Evolutionary conservation across 768 basidiomycete species (phyloP).

Genomic region (Termitomyces sp.): DNA sequence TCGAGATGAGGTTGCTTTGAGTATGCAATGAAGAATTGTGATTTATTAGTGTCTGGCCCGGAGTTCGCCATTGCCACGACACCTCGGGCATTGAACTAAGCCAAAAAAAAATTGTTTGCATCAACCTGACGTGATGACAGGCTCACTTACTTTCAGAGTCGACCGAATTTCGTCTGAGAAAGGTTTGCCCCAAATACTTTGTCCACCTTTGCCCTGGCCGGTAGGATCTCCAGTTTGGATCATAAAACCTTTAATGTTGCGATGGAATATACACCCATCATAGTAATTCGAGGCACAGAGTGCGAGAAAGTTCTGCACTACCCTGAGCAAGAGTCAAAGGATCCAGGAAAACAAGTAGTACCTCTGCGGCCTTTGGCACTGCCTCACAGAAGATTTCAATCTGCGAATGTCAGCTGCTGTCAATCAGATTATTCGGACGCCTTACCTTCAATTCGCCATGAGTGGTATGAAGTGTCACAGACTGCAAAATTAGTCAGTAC

Average conservation of each 20-base stretch:
- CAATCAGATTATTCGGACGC: not conserved
- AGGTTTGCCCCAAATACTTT: conserved; percentile 92
- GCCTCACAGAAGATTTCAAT: conserved; percentile 98
- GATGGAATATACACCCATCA: conserved; percentile 81
- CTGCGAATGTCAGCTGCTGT: conserved; percentile 32
- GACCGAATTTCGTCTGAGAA: conserved; percentile 91
- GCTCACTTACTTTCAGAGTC: conserved; percentile 73
- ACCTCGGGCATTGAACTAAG: conserved; percentile 90
- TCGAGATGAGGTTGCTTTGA: conserved; percentile 92
- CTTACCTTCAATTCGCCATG: conserved; percentile 90
- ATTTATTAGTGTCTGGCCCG: conserved; percentile 91
- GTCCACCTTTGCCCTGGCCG: conserved; percentile 92
- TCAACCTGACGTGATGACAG: conserved; percentile 5
- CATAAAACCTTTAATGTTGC: conserved; percentile 97
- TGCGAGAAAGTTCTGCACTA: conserved; percentile 84
- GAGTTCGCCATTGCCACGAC: conserved; percentile 98
- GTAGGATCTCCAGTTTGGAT: conserved; percentile 87
- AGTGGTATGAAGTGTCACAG: conserved; percentile 92
- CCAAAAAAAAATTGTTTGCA: conserved; percentile 12
- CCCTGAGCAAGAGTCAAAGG: conserved; percentile 7
- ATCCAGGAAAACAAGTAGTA: conserved; percentile 22
- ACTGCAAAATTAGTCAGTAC: conserved; percentile 40
- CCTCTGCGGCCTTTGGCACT: conserved; percentile 92
- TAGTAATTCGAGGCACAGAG: conserved; percentile 89
- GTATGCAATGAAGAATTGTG: conserved; percentile 87